Evolutionary conservation across 2,329 filamentous ascomycete genomes (phyloP), one percentile per base, ranked within the genome.

Genomic region (Coniosporium tulheliwenetii): DNA sequence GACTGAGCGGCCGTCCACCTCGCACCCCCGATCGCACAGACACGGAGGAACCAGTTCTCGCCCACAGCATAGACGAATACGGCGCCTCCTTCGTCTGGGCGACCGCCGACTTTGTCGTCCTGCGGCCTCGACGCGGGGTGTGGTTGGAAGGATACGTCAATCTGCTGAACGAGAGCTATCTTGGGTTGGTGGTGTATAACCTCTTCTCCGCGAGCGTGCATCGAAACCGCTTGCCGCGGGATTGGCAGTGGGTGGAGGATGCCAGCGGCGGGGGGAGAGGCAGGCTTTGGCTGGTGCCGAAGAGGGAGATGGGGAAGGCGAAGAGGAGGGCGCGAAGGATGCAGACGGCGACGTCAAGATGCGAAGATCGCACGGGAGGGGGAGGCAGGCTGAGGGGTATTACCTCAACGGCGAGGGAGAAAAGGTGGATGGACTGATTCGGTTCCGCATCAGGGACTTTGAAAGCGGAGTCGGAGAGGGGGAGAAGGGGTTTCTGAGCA

Each of bases 181-280:
- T 98, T 5, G 87, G 89, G 14, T 73, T 95, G 2, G 77, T 93
- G 9, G 91, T 85, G 58, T 87, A 85, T 63, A 89, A 89, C 58
- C 76, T 85, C 48, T 96, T 96, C 69, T 93, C 91, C 50, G 84
- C 89, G 1, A 85, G 81, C 36, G 83, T 98, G 44, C 81, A 89
- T 51, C 71, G 79, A 15, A 75, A 74, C 45, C 71, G 84, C 31
- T 66, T 98, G 12, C 91, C 91, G 0, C 60, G 65, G 10, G 71
- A 73, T 16, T 98, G 89, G 91, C 76, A 67, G 45, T 96, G 85
- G 81, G 70, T 85, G 12, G 74, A 77, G 9, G 69, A 76, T 42
- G 43, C 33, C 2, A 41, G 37, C 43, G 38, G 42, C n/a, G n/a
- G 19, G 19, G 19, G 19, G 19, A 26, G 3, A 26, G 19, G 45